Base-by-base conservation (phyloP, 2,329 filamentous ascomycete genomes). In the Aureobasidium vineae region DNA sequence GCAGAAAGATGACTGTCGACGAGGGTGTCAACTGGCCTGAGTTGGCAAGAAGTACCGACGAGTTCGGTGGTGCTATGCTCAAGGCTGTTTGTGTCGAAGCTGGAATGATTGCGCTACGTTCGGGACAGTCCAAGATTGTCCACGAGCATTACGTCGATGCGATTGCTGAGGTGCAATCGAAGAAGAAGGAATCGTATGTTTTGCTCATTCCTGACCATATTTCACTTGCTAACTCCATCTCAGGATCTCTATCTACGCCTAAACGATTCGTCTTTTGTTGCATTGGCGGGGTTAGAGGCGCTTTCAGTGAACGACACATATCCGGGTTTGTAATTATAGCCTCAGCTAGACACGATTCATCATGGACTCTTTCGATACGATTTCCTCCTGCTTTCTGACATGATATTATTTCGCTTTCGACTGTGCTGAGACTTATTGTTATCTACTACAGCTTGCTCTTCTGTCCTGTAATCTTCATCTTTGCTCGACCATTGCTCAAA, bases 81-180 rank as follows among this genome's bases (percentile, higher is more conserved):
- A 99, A 99, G 85, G 95, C 95, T 50, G 95, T 99, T 26, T 99
- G 95, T 78, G 95, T 99, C 31, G 95, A 99, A 82, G 95, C 95
- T 61, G 95, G 95, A 77, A 99, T 99, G 95, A 99, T 99, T 80
- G 95, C 95, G 33, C 83, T 99, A 75, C 87, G 95, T 72, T 92
- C 89, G 78, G 95, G 95, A 69, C 93, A 96, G 84, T 92, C 89
- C 80, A 97, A 97, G 85, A 95, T 99, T 75, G 90, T 90, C 68
- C 95, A 99, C 77, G 95, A 99, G 82, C 92, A 99, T 79, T 99
- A 98, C 76, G 95, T 99, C 60, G 95, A 99, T 83, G 95, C 95
- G 68, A 98, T 99, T 78, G 86, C 92, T 43, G 95, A 99, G 80
- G 95, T 99, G 73, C 92, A 93, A 79, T 88, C 90, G 69, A 88